Evolutionary conservation across 306 rosid genomes (phyloP).

Genomic region (Prunus davidiana): DNA sequence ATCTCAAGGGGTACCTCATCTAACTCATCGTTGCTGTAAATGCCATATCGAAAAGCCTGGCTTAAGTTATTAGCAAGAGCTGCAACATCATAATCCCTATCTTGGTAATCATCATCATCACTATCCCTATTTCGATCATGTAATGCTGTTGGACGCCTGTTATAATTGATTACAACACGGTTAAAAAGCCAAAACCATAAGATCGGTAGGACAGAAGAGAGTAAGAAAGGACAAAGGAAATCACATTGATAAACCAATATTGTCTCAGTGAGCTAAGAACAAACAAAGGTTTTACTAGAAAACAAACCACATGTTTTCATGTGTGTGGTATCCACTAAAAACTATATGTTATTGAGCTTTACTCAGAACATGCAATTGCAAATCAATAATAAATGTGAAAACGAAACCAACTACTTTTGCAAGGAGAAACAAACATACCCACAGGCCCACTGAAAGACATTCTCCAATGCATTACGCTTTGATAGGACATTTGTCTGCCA

Average conservation of each 20-base stretch:
- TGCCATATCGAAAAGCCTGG: slow-evolving; percentile 94
- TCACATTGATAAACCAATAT: neutral
- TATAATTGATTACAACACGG: slow-evolving; percentile 26
- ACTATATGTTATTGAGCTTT: neutral
- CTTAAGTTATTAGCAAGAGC: slow-evolving; percentile 93
- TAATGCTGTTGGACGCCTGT: slow-evolving; percentile 91
- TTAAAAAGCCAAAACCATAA: slow-evolving; percentile 3
- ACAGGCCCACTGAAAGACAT: slow-evolving; percentile 93
- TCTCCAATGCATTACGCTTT: slow-evolving; percentile 75
- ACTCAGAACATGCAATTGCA: neutral
- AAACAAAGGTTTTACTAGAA: neutral
- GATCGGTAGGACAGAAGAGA: neutral
- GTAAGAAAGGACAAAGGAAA: neutral
- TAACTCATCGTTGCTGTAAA: slow-evolving; percentile 78
- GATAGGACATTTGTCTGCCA: slow-evolving; percentile 66
- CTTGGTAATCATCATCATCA: slow-evolving; percentile 96
- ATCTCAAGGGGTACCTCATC: slow-evolving; percentile 58
- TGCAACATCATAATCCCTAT: slow-evolving; percentile 95
- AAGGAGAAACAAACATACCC: slow-evolving; percentile 65
- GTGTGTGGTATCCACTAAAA: neutral
- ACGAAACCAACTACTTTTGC: slow-evolving; percentile 5
- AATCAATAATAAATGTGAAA: neutral
- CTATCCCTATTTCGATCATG: slow-evolving; percentile 93
- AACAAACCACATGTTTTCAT: neutral
- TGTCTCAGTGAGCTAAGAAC: neutral